Percentiles rank a stretch among this genome's conserved stretches.
Evolutionary conservation across 2,329 filamentous ascomycete species (phyloP).

Genomic region (Gliomastix tumulicola): DNA sequence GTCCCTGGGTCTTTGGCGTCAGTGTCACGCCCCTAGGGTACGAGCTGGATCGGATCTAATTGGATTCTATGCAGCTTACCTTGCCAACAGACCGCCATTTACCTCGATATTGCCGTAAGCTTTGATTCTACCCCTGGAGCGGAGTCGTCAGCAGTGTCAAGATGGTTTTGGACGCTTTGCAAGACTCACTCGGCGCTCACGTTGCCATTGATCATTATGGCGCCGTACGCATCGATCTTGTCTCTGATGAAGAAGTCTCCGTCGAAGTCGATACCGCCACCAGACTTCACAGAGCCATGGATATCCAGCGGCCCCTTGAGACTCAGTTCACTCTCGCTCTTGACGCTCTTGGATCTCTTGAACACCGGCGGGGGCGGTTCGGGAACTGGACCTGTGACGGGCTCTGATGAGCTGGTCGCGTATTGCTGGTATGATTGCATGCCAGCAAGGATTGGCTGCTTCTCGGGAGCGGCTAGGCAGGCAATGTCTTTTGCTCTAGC

Average conservation of each 20-base stretch:
- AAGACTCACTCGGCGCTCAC: slow-evolving; percentile 31
- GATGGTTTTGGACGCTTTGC: neutral
- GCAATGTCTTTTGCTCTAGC: no score
- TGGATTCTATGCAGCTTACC: slow-evolving; percentile 21
- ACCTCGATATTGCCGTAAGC: slow-evolving; percentile 38
- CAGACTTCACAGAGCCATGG: slow-evolving; percentile 36
- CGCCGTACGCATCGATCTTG: slow-evolving; percentile 38
- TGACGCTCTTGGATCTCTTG: no score
- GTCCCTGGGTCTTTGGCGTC: slow-evolving; percentile 17
- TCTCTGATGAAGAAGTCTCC: slow-evolving; percentile 37
- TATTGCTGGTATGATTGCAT: no score
- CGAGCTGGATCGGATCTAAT: no score
- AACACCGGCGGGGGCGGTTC: no score
- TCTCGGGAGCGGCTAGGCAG: no score
- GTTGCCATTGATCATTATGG: slow-evolving; percentile 31
- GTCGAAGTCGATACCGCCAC: slow-evolving; percentile 32
- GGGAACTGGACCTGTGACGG: no score
- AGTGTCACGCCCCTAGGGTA: neutral
- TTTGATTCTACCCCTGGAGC: slow-evolving; percentile 35
- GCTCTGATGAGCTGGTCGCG: no score
- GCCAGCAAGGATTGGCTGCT: no score
- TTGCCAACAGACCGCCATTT: slow-evolving; percentile 27
- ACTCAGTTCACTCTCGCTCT: slow-evolving; percentile 30
- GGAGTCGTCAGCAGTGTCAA: slow-evolving; percentile 2
- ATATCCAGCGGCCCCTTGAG: slow-evolving; percentile 39